Base-by-base conservation (phyloP, 345 rosid genomes). In the Salix udensis region DNA sequence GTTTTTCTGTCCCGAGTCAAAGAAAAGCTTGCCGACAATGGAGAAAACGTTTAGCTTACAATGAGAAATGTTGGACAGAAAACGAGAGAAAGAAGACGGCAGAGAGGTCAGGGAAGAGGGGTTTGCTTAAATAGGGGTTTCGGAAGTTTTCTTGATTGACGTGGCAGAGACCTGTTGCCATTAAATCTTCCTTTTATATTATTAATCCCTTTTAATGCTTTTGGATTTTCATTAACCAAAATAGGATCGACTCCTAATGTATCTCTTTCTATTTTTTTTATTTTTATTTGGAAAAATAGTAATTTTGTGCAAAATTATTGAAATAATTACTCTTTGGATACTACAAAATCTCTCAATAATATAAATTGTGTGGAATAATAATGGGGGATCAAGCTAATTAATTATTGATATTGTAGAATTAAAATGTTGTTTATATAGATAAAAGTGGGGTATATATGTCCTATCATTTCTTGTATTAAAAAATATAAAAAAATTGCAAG, bases 111-210 rank as follows among this genome's bases (percentile, higher is more conserved):
- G 21, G 18, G 30, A 39, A 44, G 30, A 30, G 50, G 68, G 50
- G 68, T 70, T 74, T 74, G 60, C 73, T 76, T 84, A 84, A 78
- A 76, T 74, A 66, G 71, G 76, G 64, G 13, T 53, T 77, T 77
- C 65, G 80, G 80, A 79, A 68, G 72, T 68, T 65, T 66, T 58
- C 55, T 11, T 31, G 53, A 61, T 7, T 34, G 70, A 40, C 67
- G 34, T 23, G 40, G 30, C 1, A 30, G 74, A 66, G 48, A 15
- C 62, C 26, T 55, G 61, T 75, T 72, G 76, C 74, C 74, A 24
- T 64, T 34, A 16, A 66, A 77, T 34, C 70, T 70, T 74, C 76
- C 60, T 40, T 55, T 46, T 16, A n/a, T 55, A 21, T 53, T 2
- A 44, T 3, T 70, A 34, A 65, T 30, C 31, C 31, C 31, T 30